Percentiles rank a stretch among this genome's conserved stretches.
These are phyloP conservation scores for Mediolabrus comicus DNA, from an alignment of 108 stramenopile genomes.

Conservation along the genomic window DNA sequence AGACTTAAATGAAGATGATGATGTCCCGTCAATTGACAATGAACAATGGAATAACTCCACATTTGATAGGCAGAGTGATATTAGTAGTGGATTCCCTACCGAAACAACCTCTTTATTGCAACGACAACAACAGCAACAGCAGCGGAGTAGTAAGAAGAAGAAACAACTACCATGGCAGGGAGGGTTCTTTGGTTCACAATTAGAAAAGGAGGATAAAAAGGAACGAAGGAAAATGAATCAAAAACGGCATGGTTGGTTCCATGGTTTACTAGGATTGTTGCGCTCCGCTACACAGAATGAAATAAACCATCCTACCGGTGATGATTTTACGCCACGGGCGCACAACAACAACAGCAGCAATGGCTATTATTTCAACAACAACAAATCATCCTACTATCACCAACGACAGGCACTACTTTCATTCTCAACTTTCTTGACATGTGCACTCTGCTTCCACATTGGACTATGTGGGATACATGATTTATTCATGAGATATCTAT, in stretches of 20 bases:
- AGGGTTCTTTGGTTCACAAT: conserved; percentile 42
- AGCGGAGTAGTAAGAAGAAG: background rate
- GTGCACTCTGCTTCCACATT: conserved; percentile 35
- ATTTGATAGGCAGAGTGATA: background rate
- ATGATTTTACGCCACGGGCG: conserved; percentile 5
- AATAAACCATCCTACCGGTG: conserved; percentile 28
- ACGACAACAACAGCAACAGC: background rate
- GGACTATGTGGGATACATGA: conserved; percentile 39
- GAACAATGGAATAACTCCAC: conserved; percentile 15
- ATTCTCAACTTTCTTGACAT: conserved; percentile 22
- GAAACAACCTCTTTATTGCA: conserved; percentile 33
- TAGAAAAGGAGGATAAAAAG: conserved; percentile 44
- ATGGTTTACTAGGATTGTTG: conserved; percentile 13
- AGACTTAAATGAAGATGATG: conserved; percentile 47
- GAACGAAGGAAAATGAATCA: conserved; percentile 32
- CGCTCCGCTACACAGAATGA: background rate
- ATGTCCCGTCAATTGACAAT: conserved; percentile 42
- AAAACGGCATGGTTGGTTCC: conserved; percentile 13
- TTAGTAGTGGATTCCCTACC: conserved; percentile 13
- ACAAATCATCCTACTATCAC: background rate
- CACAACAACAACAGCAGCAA: background rate
- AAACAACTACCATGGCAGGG: conserved; percentile 35
- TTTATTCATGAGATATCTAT: conserved; percentile 40
- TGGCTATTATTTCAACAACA: background rate
- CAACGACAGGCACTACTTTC: background rate